Evolutionary conservation across 768 basidiomycete genomes (phyloP).

Genomic region (Hypholoma fasciculare): DNA sequence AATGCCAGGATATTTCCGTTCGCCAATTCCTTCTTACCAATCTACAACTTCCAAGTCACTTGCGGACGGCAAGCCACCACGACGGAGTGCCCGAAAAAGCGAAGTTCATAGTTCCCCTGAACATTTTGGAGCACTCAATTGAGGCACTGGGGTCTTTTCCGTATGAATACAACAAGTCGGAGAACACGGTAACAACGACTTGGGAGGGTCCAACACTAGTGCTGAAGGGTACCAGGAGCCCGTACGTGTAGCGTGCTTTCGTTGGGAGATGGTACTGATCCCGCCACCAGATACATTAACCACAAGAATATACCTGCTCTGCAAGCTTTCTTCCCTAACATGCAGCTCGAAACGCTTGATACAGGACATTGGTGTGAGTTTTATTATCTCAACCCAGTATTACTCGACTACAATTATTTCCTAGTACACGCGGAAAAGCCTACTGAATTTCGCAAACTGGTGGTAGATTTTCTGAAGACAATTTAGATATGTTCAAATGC

Average conservation of each 20-base stretch:
- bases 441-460: slow-evolving; percentile 51
- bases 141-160: slow-evolving; percentile 78
- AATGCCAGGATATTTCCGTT: slow-evolving; percentile 62
- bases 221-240: slow-evolving; percentile 79
- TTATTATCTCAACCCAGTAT: neutral
- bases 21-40: slow-evolving; percentile 90
- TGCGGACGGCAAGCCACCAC: slow-evolving; percentile 18
- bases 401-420: neutral
- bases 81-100: slow-evolving; percentile 29
- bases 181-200: slow-evolving; percentile 12
- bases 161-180: slow-evolving; percentile 35
- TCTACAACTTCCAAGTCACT: slow-evolving; percentile 41
- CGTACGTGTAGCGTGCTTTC: slow-evolving; percentile 34
- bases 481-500: neutral
- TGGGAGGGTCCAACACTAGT: slow-evolving; percentile 69
- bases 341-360: slow-evolving; percentile 62
- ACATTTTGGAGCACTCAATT: slow-evolving; percentile 62
- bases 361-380: slow-evolving; percentile 85
- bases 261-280: no score
- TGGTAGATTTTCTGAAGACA: slow-evolving; percentile 27
- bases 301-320: slow-evolving; percentile 62
- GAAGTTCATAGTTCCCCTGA: slow-evolving; percentile 76
- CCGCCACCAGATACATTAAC: slow-evolving; percentile 65
- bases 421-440: slow-evolving; percentile 84
- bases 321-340: slow-evolving; percentile 71